Evolutionary conservation across 2,329 filamentous ascomycete species (phyloP).

Genomic region (Eurotiales sp.): DNA sequence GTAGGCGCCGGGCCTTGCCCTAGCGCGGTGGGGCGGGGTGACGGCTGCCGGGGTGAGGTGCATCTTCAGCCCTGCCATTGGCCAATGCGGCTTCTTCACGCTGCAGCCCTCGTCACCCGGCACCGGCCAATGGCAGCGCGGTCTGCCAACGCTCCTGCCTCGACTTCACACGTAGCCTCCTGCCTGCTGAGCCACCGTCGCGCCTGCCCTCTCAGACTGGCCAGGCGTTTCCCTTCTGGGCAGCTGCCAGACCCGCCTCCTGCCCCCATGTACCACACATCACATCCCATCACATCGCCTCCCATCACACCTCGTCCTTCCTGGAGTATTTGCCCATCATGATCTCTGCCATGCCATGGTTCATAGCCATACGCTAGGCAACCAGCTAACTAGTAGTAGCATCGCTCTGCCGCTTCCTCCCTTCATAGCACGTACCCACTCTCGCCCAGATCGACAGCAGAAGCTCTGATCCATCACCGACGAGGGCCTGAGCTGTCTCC

Average conservation of each 20-base stretch:
- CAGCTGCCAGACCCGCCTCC: not conserved
- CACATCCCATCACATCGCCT: too few species aligned
- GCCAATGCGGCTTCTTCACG: too few species aligned
- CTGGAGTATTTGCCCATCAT: too few species aligned
- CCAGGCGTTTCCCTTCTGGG: not conserved
- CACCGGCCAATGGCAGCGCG: conserved; percentile 11
- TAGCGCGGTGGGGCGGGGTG: conserved; percentile 5
- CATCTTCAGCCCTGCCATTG: conserved; percentile 14
- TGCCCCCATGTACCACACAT: not conserved
- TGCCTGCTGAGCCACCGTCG: too few species aligned
- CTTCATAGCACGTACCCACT: not conserved
- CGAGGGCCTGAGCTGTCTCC: too few species aligned
- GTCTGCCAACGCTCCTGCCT: conserved; percentile 2
- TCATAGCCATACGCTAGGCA: too few species aligned
- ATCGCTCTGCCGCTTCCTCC: too few species aligned
- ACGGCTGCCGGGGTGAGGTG: conserved; percentile 5
- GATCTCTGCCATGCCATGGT: too few species aligned
- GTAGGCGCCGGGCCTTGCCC: conserved; percentile 16
- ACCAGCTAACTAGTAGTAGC: too few species aligned
- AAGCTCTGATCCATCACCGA: not conserved
- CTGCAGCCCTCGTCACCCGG: too few species aligned
- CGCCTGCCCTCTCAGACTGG: not conserved
- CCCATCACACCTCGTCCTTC: too few species aligned
- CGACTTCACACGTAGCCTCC: too few species aligned
- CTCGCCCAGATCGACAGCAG: not conserved